Evolutionary conservation across 805 yeast genomes (phyloP).

Genomic region (Wickerhamomyces xylosicus): DNA sequence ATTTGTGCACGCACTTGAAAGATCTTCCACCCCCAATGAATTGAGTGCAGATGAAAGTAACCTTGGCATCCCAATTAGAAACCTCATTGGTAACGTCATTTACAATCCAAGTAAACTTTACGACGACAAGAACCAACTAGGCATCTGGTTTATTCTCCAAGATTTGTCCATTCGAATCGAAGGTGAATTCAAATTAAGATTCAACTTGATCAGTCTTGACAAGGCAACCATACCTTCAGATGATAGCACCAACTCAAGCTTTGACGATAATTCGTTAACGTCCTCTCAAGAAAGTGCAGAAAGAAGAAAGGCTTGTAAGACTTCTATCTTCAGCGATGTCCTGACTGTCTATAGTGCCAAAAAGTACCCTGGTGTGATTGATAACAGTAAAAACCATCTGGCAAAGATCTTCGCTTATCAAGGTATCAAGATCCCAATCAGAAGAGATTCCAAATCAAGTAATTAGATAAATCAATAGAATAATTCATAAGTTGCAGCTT

Average conservation of each 20-base stretch:
- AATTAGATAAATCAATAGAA: no score
- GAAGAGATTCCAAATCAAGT: conserved; percentile 24
- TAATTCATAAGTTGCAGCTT: no score
- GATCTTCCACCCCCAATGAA: not conserved
- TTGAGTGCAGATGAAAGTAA: not conserved
- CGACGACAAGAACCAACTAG: conserved; percentile 24
- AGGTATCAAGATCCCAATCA: conserved; percentile 31
- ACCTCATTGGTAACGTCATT: conserved; percentile 29
- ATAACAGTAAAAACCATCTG: conserved; percentile 22
- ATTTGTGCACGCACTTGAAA: no score
- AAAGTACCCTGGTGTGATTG: conserved; percentile 35
- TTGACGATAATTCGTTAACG: not conserved
- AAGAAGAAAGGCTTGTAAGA: no score
- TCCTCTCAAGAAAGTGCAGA: not conserved
- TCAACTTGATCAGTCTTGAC: conserved; percentile 24
- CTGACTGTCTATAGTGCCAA: conserved; percentile 32
- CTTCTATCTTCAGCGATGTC: conserved; percentile 19
- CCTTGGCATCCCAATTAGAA: conserved; percentile 22
- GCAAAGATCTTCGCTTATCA: conserved; percentile 31
- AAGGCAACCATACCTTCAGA: not conserved
- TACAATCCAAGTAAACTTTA: conserved; percentile 28
- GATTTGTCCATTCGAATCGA: conserved; percentile 32
- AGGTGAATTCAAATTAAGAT: conserved; percentile 29
- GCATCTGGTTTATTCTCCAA: conserved; percentile 33
- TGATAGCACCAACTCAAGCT: not conserved